Evolutionary conservation across 495 filamentous ascomycete species (phyloP).

Genomic region (Talaromyces wortmannii): DNA sequence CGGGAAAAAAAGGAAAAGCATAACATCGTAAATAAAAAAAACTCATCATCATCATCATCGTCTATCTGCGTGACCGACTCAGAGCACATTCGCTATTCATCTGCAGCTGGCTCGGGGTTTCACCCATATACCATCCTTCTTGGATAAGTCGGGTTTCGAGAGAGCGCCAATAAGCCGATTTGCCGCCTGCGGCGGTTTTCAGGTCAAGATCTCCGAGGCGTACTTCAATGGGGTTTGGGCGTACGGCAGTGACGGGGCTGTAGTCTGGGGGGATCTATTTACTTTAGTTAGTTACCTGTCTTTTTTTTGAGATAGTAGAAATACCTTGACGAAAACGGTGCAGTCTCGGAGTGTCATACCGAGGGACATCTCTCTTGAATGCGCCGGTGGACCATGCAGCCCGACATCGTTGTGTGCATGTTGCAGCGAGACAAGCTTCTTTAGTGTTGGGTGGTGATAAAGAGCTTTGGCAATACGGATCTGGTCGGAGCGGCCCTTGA

Average conservation of each 20-base stretch:
- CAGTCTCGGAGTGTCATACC: slow-evolving; percentile 92
- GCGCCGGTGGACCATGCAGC: slow-evolving; percentile 20
- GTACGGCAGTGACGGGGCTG: too few relatives aligned
- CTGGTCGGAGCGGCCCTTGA: slow-evolving; percentile 30
- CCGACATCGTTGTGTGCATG: slow-evolving; percentile 28
- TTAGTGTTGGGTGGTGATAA: slow-evolving; percentile 26
- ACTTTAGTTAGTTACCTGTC: neutral
- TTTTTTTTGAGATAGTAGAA: neutral
- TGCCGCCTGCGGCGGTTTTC: slow-evolving; percentile 64
- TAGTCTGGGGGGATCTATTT: slow-evolving; percentile 5
- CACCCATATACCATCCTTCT: slow-evolving; percentile 67
- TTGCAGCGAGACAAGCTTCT: slow-evolving; percentile 27
- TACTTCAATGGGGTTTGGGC: slow-evolving; percentile 48
- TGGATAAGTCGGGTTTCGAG: slow-evolving; percentile 56
- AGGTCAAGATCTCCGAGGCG: slow-evolving; percentile 82
- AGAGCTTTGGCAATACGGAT: slow-evolving; percentile 27
- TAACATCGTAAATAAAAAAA: neutral
- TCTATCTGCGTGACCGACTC: neutral
- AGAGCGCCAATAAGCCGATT: slow-evolving; percentile 65
- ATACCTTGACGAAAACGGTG: slow-evolving; percentile 68
- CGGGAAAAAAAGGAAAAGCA: neutral
- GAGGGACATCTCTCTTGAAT: slow-evolving; percentile 28
- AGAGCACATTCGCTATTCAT: slow-evolving; percentile 24
- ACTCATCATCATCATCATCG: neutral
- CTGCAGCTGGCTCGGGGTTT: slow-evolving; percentile 14